Base-by-base conservation (phyloP, 768 basidiomycete species). In the Fistulinella prunicolor region DNA sequence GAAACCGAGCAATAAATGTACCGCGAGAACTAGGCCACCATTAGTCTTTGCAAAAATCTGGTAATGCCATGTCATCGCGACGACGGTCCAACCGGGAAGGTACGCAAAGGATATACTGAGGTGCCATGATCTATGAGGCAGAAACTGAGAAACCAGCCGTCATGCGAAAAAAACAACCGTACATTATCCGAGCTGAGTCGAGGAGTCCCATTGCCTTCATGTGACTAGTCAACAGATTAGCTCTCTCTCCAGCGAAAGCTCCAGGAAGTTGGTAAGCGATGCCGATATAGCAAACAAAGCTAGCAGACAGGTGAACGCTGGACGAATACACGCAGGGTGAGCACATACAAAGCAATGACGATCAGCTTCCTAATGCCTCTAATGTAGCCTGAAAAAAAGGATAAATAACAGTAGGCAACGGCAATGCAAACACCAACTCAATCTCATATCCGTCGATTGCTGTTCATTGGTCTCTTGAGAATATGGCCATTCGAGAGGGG, bases 251-350 rank as follows among this genome's bases (percentile, higher is more conserved):
- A 12, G 82, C 71, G 37, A 86, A 78, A 8, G 83, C 75, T 3
- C 87, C 89, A 12, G 88, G 84, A 2, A 89, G 75, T 53, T 91
- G 89, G 59, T 90, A 90, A 0, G 82, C 73, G 37, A 90, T 83
- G 20, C 87, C 87, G 28, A 87, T 67, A 63, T 79, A 90, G 46
- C 78, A 77, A 13, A 89, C 67, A 57, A 88, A 89, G 22, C 84
- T 86, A 42, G 9, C 26, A 29, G 2, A 22, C 6, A 4, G 4
- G 3, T 59, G 13, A 62, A 51, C 23, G 3, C n/a, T 7, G 12
- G 21, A 46, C 13, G 0, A 12, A 37, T 9, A 21, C 13, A 6
- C 1, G 21, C 20, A 36, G n/a, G 9, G 13, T 10, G 21, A 16
- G 36, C 0, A 67, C 81, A 57, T 50, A 85, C 82, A 89, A 68